Base-by-base conservation (phyloP, 306 rosid species). In the Quercus mongolica region DNA sequence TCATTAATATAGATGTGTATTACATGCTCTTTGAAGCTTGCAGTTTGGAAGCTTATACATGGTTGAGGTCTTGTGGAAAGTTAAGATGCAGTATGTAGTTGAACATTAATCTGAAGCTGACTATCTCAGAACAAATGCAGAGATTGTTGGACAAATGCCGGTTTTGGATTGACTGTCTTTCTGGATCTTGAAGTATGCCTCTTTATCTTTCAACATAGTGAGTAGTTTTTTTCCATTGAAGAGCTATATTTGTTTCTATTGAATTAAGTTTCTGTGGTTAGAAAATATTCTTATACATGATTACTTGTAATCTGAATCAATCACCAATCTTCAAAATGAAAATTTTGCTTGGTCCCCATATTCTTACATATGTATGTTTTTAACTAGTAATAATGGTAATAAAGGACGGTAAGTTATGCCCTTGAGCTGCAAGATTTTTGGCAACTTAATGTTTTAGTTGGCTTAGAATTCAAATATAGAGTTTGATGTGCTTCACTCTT, bases 1-100 rank as follows among this genome's bases (percentile, higher is more conserved):
- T 81, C 86, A 88, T 74, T 90, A 86, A 91, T 80, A 59, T 57
- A 73, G 69, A 57, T 49, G 69, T 44, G 76, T 69, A n/a, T 68
- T 75, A 68, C 54, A 49, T 46, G 35, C 69, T n/a, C 80, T 62
- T 51, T 67, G 62, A 70, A 55, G 65, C 56, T 65, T 68, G 76
- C 79, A 71, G 77, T 81, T 56, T 61, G 31, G 74, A 78, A 81
- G 71, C 79, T 76, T 71, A 74, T 82, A 25, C 77, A 59, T 76
- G 73, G 69, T n/a, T 7, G 65, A 69, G 46, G 65, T 63, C 18
- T 4, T 3, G 49, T 73, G 61, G 26, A 80, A 85, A 79, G 70
- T 56, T 63, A 74, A 83, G 83, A 83, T 75, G 21, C 76, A 17
- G 6, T 63, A 61, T 5, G 71, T 10, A 74, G 75, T 25, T 67